phyloP scores from a whole-genome alignment of 371 early-diverging fungal genomes.

The Umbelopsis sp. region DNA sequence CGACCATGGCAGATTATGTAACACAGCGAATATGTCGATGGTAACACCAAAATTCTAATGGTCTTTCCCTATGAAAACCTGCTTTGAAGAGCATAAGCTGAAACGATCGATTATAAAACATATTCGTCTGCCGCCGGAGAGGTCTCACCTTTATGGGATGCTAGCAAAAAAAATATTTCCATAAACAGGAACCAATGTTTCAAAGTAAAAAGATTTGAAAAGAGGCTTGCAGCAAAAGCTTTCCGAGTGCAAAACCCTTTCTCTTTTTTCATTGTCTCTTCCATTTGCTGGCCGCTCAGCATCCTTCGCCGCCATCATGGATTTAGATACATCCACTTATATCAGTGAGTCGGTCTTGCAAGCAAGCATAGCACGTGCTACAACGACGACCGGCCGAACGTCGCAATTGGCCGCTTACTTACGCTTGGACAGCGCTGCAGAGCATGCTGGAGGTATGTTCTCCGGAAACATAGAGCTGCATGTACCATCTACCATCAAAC shows the following conservation, averaged over 20 bases:
- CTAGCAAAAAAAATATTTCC: too few species aligned
- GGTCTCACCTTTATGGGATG: too few species aligned
- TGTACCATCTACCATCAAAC: not conserved
- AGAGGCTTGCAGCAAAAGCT: too few species aligned
- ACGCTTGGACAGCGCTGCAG: not conserved
- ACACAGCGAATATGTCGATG: not conserved
- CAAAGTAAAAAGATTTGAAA: too few species aligned
- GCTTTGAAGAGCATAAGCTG: too few species aligned
- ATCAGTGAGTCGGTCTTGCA: slow-evolving; percentile 8
- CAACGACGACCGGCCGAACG: not conserved
- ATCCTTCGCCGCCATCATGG: not conserved
- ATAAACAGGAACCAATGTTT: too few species aligned
- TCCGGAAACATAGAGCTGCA: not conserved
- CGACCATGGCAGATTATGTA: not conserved
- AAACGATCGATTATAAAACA: too few species aligned
- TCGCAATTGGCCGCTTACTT: not conserved
- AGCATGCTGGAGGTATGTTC: not conserved
- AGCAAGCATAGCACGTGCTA: not conserved
- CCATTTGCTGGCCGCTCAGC: not conserved
- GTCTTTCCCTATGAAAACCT: too few species aligned
- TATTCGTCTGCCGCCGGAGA: too few species aligned
- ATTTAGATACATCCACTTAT: not conserved
- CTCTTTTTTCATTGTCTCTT: not conserved
- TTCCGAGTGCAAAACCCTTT: too few species aligned
- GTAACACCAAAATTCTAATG: not conserved